phyloP scores from a whole-genome alignment of 2,329 filamentous ascomycete species.

The Diaporthe citri region DNA sequence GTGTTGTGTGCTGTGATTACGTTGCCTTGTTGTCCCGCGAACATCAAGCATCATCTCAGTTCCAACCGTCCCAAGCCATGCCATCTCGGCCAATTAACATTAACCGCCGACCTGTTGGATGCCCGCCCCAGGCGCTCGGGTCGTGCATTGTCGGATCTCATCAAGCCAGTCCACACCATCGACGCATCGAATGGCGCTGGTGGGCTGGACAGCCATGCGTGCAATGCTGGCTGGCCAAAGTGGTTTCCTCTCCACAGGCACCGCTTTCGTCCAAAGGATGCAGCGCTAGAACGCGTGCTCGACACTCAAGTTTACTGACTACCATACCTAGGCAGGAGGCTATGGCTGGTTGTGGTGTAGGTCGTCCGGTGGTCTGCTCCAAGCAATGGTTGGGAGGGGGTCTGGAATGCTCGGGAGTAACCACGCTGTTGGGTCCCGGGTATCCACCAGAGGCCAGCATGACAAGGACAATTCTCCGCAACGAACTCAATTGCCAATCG shows the following conservation, averaged over 20 bases:
- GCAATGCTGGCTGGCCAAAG: neutral
- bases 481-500: slow-evolving; percentile 29
- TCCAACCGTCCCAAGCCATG: slow-evolving; percentile 10
- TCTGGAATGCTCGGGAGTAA: slow-evolving; percentile 17
- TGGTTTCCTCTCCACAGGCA: slow-evolving; percentile 6
- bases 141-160: slow-evolving; percentile 28
- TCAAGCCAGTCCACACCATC: slow-evolving; percentile 18
- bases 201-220: neutral
- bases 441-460: neutral
- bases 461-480: slow-evolving; percentile 26
- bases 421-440: slow-evolving; percentile 29
- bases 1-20: neutral
- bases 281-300: slow-evolving; percentile 18
- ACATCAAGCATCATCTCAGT: neutral
- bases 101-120: neutral
- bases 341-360: slow-evolving; percentile 10
- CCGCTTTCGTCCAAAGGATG: slow-evolving; percentile 27
- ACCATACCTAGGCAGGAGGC: neutral
- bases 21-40: neutral
- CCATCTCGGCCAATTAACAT: slow-evolving; percentile 40
- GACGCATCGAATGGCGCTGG: neutral
- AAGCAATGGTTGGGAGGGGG: slow-evolving; percentile 15
- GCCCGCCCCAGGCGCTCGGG: slow-evolving; percentile 17
- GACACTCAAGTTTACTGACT: neutral
- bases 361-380: slow-evolving; percentile 5